Evolutionary conservation across 2,329 filamentous ascomycete genomes (phyloP).

Genomic region (Dactylellina sp.): DNA sequence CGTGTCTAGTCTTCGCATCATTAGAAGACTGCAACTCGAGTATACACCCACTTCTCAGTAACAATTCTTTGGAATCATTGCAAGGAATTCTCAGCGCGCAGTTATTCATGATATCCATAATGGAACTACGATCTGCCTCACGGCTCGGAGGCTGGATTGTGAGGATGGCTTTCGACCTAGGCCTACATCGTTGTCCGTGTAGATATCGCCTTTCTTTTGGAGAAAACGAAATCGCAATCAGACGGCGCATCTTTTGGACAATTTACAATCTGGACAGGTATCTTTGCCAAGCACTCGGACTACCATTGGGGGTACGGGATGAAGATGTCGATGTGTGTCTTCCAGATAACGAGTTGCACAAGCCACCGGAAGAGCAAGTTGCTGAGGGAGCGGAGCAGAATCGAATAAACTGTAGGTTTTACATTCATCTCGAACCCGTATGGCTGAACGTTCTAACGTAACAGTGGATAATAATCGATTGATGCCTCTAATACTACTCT

Average conservation of each 20-base stretch:
- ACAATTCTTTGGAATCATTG: slow-evolving; percentile 66
- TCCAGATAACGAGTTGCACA: slow-evolving; percentile 67
- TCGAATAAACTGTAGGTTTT: slow-evolving; percentile 13
- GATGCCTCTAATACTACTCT: slow-evolving; percentile 64
- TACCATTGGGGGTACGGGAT: slow-evolving; percentile 70
- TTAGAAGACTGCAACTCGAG: slow-evolving; percentile 68
- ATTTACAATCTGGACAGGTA: slow-evolving; percentile 70
- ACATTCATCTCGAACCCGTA: neutral
- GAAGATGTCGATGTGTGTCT: slow-evolving; percentile 72
- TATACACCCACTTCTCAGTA: slow-evolving; percentile 67
- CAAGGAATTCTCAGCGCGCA: slow-evolving; percentile 70
- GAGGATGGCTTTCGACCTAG: slow-evolving; percentile 70
- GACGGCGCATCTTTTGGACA: slow-evolving; percentile 71
- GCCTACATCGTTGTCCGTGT: slow-evolving; percentile 71
- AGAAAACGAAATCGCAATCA: slow-evolving; percentile 65
- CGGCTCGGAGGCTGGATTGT: slow-evolving; percentile 70
- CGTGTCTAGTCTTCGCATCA: slow-evolving; percentile 66
- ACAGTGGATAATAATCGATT: slow-evolving; percentile 60
- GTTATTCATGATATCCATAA: slow-evolving; percentile 70
- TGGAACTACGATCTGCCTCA: slow-evolving; percentile 71
- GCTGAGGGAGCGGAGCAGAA: slow-evolving; percentile 53
- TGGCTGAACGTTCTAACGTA: neutral
- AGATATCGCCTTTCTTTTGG: slow-evolving; percentile 68
- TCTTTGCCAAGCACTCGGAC: slow-evolving; percentile 70
- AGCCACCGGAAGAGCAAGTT: slow-evolving; percentile 52